A percentile compares a stretch with the other conserved stretches of the same genome.
Conservation (phyloP, 2,329 filamentous ascomycete genomes). For the Aspergillus ochraceoroseus region DNA sequence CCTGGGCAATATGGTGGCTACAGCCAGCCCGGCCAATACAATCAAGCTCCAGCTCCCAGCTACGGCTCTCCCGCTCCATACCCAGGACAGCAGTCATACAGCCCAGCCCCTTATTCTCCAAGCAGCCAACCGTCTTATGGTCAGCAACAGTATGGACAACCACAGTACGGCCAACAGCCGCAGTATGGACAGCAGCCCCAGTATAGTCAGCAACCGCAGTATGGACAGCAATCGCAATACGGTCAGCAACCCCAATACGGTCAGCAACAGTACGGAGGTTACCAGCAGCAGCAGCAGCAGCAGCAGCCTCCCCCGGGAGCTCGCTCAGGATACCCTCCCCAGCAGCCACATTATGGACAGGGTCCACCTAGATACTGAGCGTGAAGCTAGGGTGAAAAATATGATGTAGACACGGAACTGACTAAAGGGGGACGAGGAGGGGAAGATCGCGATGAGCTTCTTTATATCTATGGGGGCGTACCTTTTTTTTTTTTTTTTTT, state of each 20-base stretch:
- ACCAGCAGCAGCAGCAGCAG: background rate
- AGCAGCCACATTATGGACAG: conserved; percentile 4
- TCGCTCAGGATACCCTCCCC: background rate
- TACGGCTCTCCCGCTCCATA: conserved; percentile 23
- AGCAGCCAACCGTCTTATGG: conserved; percentile 8
- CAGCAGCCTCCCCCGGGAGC: too few species aligned
- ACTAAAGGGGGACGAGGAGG: too few species aligned
- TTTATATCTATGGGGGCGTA: too few species aligned
- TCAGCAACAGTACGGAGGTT: too few species aligned
- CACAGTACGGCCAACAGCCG: conserved; percentile 11
- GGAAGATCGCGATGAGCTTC: too few species aligned
- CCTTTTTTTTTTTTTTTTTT: too few species aligned
- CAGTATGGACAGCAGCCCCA: conserved; percentile 23
- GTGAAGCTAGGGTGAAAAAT: too few species aligned
- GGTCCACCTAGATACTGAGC: background rate
- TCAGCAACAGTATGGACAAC: conserved; percentile 10
- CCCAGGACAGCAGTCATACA: conserved; percentile 10
- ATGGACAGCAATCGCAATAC: conserved; percentile 5
- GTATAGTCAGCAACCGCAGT: conserved; percentile 1
- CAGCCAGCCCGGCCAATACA: conserved; percentile 23
- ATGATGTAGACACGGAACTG: too few species aligned
- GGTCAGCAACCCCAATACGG: conserved; percentile 4
- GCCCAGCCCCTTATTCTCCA: conserved; percentile 10
- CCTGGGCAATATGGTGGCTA: conserved; percentile 39
- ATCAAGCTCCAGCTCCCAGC: conserved; percentile 21